Evolutionary conservation across 805 yeast genomes (phyloP), one percentile per base, ranked within the genome.

Genomic region (Lachancea sp.): DNA sequence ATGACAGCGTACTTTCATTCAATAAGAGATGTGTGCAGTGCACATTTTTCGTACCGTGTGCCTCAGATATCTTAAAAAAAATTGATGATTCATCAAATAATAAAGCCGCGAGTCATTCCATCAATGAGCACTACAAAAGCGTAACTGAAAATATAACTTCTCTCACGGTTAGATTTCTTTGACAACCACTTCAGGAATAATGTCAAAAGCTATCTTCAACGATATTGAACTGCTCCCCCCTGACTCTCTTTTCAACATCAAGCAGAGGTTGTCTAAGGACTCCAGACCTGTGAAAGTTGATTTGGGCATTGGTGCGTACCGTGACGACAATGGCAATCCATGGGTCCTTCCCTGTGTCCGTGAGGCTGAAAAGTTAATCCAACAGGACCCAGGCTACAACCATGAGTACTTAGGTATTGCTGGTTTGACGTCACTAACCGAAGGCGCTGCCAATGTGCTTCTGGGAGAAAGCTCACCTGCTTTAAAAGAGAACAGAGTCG

Each of bases 241-340:
- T 22, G 97, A 88, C 63, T 88, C 96, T 5, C 72, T 88, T 40
- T 89, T 88, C 54, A 92, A 83, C 6, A 73, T 88, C 48, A 83
- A 82, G 62, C 80, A 81, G 30, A 71, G 90, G 58, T 77, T 65
- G 55, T 54, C 61, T 18, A 69, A 72, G 29, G 94, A 84, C 55
- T 12, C 72, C 3, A 69, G 90, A 43, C 15, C 71, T 2, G 64
- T 67, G 45, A 89, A 87, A 64, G 95, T 87, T 36, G 96, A 88
- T 59, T 69, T 85, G 52, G 92, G 94, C 28, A 83, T 85, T 48
- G 95, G 95, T 46, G 97, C 97, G n/a, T 90, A 90, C 70, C 76
- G 97, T 61, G 95, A 88, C 62, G 78, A 82, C 60, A 52, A 64
- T 8, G 97, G 97, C 34, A 77, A 80, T 61, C 97, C 97, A 34